Conservation (phyloP, 768 basidiomycete genomes). For the Boletus pseudopeckii region DNA sequence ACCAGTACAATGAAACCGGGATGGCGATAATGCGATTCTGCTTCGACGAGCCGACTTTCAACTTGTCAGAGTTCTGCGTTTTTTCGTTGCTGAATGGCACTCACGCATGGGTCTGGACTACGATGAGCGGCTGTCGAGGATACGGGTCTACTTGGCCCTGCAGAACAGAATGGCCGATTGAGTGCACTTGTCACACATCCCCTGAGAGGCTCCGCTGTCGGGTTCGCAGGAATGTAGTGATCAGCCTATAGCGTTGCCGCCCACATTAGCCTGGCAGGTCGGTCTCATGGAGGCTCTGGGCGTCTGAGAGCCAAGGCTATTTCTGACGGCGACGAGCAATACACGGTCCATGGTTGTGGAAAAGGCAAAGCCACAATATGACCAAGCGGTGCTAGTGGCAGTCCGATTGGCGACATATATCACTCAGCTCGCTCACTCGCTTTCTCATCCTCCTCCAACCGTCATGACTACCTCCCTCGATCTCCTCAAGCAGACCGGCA, state of each 20-base stretch:
- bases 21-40: too few relatives aligned
- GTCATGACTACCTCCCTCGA: slow-evolving; percentile 81
- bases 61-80: too few relatives aligned
- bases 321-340: background rate
- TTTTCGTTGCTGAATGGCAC: background rate
- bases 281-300: background rate
- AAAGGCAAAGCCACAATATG: slow-evolving; percentile 6
- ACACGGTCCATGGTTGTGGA: slow-evolving; percentile 19
- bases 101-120: background rate
- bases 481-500: slow-evolving; percentile 85
- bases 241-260: background rate
- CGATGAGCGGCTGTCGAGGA: background rate
- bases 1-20: too few relatives aligned
- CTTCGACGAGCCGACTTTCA: background rate
- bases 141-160: background rate
- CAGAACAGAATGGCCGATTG: background rate
- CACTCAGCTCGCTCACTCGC: slow-evolving; percentile 7
- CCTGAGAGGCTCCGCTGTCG: slow-evolving; percentile 10
- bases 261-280: background rate
- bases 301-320: slow-evolving; percentile 13
- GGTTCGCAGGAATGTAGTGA: slow-evolving; percentile 8
- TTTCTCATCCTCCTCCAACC: slow-evolving; percentile 24
- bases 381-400: slow-evolving; percentile 24
- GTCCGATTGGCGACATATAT: slow-evolving; percentile 15
- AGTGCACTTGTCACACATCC: slow-evolving; percentile 3